Conservation (phyloP, 2,329 filamentous ascomycete species). For the Tolypocladium capitatum region DNA sequence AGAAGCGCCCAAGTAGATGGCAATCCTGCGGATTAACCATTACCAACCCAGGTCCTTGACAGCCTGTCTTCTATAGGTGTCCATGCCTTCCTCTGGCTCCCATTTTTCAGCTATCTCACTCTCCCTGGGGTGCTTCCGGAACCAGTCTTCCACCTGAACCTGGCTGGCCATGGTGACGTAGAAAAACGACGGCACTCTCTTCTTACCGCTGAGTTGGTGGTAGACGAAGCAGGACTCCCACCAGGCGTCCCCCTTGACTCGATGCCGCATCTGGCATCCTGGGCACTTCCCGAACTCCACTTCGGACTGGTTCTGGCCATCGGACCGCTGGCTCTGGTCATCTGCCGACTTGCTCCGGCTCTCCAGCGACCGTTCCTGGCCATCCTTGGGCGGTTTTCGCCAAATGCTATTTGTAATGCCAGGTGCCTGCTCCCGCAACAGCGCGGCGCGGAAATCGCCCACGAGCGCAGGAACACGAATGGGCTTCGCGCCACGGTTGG, state of each 20-base stretch:
- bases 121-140: neutral
- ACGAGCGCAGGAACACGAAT: neutral
- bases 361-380: neutral
- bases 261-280: constrained; percentile 1
- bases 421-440: neutral
- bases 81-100: neutral
- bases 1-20: neutral
- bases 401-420: neutral
- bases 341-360: neutral
- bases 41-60: neutral
- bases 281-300: neutral
- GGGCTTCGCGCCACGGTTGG: neutral
- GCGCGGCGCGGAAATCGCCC: neutral
- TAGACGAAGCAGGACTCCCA: constrained; percentile 6
- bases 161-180: neutral
- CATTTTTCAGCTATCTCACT: neutral
- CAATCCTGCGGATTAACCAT: neutral
- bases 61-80: neutral
- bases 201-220: constrained; percentile 1
- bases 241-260: constrained; percentile 5
- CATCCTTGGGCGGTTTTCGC: neutral
- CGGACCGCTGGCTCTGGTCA: neutral
- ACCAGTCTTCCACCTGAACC: neutral
- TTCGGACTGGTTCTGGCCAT: neutral
- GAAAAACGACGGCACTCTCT: constrained; percentile 1